Conservation (phyloP, 83 land plant species). For the Thuja plicata region DNA sequence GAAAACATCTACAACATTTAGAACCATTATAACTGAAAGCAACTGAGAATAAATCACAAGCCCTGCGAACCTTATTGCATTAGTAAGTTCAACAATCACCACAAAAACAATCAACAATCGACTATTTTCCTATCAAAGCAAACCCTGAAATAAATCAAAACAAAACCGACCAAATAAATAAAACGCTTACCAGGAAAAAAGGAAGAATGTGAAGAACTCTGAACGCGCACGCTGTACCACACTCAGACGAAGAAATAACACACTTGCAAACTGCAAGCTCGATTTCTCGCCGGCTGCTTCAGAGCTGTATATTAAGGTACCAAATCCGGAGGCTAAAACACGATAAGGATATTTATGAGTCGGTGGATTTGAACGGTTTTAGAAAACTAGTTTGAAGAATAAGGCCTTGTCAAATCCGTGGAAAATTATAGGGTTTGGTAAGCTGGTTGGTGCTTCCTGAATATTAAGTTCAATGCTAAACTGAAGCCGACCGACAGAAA, state of each 20-base stretch:
- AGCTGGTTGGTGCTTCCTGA: not conserved
- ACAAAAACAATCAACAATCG: not conserved
- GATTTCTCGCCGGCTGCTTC: not conserved
- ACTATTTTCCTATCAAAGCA: not conserved
- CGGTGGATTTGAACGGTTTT: not conserved
- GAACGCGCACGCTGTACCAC: not conserved
- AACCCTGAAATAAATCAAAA: not conserved
- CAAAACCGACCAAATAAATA: too few species aligned
- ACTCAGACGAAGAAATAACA: not conserved
- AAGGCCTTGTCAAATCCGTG: not conserved
- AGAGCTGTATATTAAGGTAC: not conserved
- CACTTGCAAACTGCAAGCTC: not conserved
- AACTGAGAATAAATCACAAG: too few species aligned
- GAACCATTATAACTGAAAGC: too few species aligned
- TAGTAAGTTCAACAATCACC: too few species aligned
- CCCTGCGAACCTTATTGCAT: too few species aligned
- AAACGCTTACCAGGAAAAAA: not conserved
- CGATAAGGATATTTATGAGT: not conserved
- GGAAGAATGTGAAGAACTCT: not conserved
- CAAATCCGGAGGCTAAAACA: not conserved
- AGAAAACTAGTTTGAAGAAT: not conserved
- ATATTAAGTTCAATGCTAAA: too few species aligned
- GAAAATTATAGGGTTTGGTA: not conserved
- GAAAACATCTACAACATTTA: not conserved
- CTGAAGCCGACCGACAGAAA: too few species aligned